Conservation (phyloP, 768 basidiomycete genomes). For the Suillus ampliporus region DNA sequence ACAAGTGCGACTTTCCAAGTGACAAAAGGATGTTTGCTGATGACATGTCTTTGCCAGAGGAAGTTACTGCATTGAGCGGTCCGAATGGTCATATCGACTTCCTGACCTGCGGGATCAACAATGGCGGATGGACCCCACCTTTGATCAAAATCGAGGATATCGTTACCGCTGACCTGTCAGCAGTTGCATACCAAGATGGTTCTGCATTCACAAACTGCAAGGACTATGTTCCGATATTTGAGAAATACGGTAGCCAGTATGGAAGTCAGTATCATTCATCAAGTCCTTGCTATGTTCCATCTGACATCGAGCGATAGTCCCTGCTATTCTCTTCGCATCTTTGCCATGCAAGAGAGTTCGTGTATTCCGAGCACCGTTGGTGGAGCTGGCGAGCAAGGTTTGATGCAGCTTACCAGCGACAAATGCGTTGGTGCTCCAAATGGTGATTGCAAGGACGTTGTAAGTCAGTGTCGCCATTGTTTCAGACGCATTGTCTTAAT, state of each 20-base stretch:
- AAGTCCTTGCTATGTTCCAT: neutral
- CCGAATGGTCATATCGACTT: slow-evolving; percentile 78
- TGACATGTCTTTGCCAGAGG: slow-evolving; percentile 39
- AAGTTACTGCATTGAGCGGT: slow-evolving; percentile 55
- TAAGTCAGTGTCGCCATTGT: slow-evolving; percentile 23
- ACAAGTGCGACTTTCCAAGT: slow-evolving; percentile 43
- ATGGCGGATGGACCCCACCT: slow-evolving; percentile 76
- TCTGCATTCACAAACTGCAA: slow-evolving; percentile 67
- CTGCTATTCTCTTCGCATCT: slow-evolving; percentile 79
- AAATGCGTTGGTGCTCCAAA: slow-evolving; percentile 69
- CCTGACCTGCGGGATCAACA: slow-evolving; percentile 77
- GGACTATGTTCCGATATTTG: slow-evolving; percentile 57
- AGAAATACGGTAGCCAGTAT: slow-evolving; percentile 57
- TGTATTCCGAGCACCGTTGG: slow-evolving; percentile 75
- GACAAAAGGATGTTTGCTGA: neutral
- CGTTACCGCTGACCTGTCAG: slow-evolving; percentile 48
- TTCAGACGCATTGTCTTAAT: slow-evolving; percentile 7
- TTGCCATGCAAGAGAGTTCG: slow-evolving; percentile 87
- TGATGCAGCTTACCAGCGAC: slow-evolving; percentile 85
- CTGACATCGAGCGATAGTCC: slow-evolving; percentile 45
- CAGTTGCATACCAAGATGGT: slow-evolving; percentile 52
- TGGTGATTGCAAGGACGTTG: slow-evolving; percentile 48
- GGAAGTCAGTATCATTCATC: slow-evolving; percentile 39
- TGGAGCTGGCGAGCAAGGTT: slow-evolving; percentile 80
- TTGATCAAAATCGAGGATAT: slow-evolving; percentile 57